These are phyloP conservation scores for Diaporthe velutina DNA, from an alignment of 2,329 filamentous ascomycete species.

Conservation along the genomic window DNA sequence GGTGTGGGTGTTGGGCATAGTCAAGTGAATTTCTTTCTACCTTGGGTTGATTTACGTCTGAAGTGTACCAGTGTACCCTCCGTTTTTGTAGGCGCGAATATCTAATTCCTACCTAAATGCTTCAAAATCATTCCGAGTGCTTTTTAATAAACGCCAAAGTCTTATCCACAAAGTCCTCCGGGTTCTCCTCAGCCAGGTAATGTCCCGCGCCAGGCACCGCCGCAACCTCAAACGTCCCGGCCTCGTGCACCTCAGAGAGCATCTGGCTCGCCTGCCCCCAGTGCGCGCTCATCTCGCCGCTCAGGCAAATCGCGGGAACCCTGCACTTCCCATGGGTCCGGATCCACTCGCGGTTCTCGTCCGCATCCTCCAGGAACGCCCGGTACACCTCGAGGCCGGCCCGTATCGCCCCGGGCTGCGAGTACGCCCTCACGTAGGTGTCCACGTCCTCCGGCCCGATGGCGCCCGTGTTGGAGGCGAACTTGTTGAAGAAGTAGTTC, in stretches of 20 bases:
- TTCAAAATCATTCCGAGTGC: neutral
- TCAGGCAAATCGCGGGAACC: neutral
- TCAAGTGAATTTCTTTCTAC: too few relatives aligned
- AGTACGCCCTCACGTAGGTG: neutral
- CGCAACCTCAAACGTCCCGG: neutral
- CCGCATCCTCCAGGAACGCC: neutral
- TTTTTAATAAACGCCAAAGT: neutral
- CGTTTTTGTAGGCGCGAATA: too few relatives aligned
- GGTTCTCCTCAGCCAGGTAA: conserved; percentile 6
- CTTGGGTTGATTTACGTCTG: too few relatives aligned
- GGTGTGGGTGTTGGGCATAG: too few relatives aligned
- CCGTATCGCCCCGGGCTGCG: neutral
- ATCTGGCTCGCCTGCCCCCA: neutral
- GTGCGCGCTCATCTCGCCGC: neutral
- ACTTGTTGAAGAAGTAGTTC: conserved; percentile 17
- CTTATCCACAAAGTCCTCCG: neutral
- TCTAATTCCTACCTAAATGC: too few relatives aligned
- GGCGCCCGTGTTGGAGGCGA: neutral
- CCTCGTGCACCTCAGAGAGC: conserved; percentile 2
- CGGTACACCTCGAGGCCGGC: neutral
- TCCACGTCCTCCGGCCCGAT: neutral
- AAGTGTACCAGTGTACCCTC: too few relatives aligned
- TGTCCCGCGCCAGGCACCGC: neutral
- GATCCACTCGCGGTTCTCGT: neutral
- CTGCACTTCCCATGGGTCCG: neutral